Conservation (phyloP, 1,284 basidiomycete species). For the Moesziomyces sp. region DNA sequence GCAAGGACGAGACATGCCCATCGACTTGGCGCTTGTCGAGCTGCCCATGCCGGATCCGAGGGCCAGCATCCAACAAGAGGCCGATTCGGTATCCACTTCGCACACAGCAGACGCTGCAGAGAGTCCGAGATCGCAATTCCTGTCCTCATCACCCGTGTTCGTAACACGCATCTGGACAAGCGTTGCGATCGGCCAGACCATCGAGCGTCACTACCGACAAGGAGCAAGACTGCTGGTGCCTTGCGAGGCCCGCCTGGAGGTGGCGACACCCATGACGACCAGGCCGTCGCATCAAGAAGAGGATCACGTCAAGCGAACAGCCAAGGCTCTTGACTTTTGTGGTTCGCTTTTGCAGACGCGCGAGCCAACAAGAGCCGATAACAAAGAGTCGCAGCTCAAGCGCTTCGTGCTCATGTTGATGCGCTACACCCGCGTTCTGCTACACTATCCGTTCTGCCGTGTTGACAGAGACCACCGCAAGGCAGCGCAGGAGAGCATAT, state of each 20-base stretch:
- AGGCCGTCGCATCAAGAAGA: constrained; percentile 2
- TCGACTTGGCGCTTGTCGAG: constrained; percentile 9
- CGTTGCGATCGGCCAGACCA: constrained; percentile 13
- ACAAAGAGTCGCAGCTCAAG: constrained; percentile 8
- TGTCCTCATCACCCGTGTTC: constrained; percentile 13
- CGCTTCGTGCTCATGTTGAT: constrained; percentile 15
- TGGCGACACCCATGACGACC: constrained; percentile 1
- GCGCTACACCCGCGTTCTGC: constrained; percentile 12
- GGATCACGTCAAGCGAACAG: constrained; percentile 6
- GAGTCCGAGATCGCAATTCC: neutral
- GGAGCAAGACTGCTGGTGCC: constrained; percentile 9
- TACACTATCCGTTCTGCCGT: constrained; percentile 18
- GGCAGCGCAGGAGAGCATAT: constrained; percentile 12
- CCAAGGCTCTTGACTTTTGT: constrained; percentile 10
- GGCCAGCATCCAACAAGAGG: neutral
- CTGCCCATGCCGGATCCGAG: constrained; percentile 14
- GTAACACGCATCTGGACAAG: constrained; percentile 16
- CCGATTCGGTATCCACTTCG: too few species aligned
- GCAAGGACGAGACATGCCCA: constrained; percentile 12
- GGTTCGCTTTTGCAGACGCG: constrained; percentile 11
- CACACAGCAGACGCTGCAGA: too few species aligned
- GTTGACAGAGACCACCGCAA: constrained; percentile 9
- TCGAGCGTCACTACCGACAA: constrained; percentile 12
- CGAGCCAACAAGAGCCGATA: neutral
- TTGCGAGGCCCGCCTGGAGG: constrained; percentile 6